Evolutionary conservation across 176 grass and related monocot species (phyloP).

Genomic region (Carex myosuroides): DNA sequence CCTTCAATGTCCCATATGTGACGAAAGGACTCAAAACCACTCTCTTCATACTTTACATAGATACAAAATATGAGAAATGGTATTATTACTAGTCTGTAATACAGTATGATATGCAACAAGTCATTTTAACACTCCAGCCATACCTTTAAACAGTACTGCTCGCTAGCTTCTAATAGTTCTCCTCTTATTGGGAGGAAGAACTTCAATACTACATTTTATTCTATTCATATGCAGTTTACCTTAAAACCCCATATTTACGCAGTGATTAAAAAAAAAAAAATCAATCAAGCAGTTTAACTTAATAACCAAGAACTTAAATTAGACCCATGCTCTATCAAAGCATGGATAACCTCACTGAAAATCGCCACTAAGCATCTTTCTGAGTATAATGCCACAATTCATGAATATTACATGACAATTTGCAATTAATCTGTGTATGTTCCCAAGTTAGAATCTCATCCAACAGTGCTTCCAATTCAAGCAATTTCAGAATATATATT

Average conservation of each 20-base stretch:
- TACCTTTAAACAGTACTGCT: not conserved
- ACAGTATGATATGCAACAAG: no score
- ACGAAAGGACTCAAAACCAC: not conserved
- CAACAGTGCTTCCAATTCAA: not conserved
- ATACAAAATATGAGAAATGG: not conserved
- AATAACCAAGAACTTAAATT: not conserved
- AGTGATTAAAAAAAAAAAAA: not conserved
- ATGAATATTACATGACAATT: not conserved
- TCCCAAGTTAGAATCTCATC: no score
- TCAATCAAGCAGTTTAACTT: not conserved
- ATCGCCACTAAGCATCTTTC: not conserved
- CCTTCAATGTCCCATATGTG: not conserved
- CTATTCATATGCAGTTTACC: not conserved
- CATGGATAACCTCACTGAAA: not conserved
- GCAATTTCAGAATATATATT: not conserved
- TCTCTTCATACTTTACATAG: not conserved
- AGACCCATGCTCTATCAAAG: not conserved
- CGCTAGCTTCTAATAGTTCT: not conserved
- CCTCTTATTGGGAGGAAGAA: not conserved
- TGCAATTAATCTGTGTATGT: not conserved
- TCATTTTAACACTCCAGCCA: not conserved
- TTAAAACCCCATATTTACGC: not conserved
- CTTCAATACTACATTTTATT: not conserved
- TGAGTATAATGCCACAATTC: not conserved
- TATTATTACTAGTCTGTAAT: not conserved